Evolutionary conservation across 164 flowering plant species (phyloP).

Genomic region (Chimonanthus praecox): DNA sequence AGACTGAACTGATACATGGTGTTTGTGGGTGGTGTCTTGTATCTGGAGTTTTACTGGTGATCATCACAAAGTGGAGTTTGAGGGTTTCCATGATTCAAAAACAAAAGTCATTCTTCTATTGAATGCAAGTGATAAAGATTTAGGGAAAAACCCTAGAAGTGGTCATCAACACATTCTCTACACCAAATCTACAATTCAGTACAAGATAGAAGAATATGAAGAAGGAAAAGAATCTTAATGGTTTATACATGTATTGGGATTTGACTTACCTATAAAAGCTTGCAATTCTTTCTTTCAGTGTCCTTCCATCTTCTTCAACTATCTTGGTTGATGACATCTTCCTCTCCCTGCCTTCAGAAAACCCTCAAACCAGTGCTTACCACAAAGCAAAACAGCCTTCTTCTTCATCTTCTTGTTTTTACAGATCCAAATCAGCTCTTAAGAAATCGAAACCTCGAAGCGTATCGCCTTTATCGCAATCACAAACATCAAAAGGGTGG

Average conservation of each 20-base stretch:
- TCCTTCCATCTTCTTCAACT: not conserved
- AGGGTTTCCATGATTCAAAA: no score
- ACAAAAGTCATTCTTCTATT: no score
- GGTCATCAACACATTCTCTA: conserved; percentile 5
- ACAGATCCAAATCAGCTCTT: no score
- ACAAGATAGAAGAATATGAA: conserved; percentile 1
- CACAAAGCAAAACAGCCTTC: not conserved
- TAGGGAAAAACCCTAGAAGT: not conserved
- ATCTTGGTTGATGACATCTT: not conserved
- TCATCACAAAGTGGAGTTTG: no score
- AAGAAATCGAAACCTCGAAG: no score
- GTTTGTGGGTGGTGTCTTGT: no score
- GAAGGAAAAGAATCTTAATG: not conserved
- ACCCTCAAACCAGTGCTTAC: not conserved
- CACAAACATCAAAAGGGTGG: conserved; percentile 28
- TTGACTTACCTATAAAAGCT: conserved; percentile 5
- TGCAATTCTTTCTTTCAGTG: not conserved
- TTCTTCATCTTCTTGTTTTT: no score
- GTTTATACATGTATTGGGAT: conserved; percentile 6
- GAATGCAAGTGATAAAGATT: not conserved
- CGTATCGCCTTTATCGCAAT: not conserved
- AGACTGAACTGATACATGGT: no score
- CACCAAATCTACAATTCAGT: conserved; percentile 7
- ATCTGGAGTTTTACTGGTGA: no score
- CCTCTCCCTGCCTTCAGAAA: not conserved